phyloP scores from a whole-genome alignment of 345 rosid species.

The Dimocarpus longan region DNA sequence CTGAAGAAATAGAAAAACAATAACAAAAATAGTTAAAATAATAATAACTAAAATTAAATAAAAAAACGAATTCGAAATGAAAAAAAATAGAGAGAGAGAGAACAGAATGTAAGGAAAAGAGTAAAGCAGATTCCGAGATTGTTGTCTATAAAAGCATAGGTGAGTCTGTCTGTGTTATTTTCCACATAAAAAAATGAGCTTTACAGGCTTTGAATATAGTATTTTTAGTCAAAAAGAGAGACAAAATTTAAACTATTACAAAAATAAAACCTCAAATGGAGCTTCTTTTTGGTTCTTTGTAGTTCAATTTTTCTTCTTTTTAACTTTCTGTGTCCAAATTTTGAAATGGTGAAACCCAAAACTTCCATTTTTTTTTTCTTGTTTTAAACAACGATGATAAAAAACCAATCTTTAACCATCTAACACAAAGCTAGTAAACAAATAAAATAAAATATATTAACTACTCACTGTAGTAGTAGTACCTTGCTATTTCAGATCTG shows the following conservation, averaged over 20 bases:
- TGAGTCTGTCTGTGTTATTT: constrained; percentile 38
- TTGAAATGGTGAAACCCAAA: constrained; percentile 30
- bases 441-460: not conserved
- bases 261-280: constrained; percentile 18
- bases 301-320: constrained; percentile 20
- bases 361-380: not conserved
- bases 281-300: constrained; percentile 41
- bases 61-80: constrained; percentile 21
- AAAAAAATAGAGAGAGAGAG: not conserved
- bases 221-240: constrained; percentile 36
- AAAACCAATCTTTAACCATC: not conserved
- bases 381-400: not conserved
- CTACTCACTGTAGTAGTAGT: not conserved
- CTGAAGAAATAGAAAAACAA: constrained; percentile 22
- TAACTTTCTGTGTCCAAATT: constrained; percentile 18
- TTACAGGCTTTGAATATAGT: constrained; percentile 41
- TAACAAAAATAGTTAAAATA: constrained; percentile 17
- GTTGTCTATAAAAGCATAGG: constrained; percentile 51
- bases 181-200: constrained; percentile 38
- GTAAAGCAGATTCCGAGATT: constrained; percentile 51
- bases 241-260: not conserved
- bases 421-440: not conserved
- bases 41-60: constrained; percentile 13
- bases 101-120: constrained; percentile 45
- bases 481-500: constrained; percentile 31